Base-by-base conservation (phyloP, 768 basidiomycete genomes). In the Suillus clintonianus region DNA sequence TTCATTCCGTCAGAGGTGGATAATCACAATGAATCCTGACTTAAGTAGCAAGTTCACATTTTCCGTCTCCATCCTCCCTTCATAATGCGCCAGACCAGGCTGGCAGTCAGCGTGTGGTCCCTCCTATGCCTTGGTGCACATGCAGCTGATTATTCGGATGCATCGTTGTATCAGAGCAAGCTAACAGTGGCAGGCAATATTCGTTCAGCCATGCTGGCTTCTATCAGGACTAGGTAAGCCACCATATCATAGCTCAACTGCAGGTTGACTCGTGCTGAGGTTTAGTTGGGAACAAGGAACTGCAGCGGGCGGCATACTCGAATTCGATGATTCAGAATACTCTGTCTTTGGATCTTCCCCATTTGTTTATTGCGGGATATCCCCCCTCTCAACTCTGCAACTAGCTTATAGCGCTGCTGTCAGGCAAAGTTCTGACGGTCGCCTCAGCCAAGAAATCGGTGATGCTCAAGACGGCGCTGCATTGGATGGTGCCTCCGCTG, bases 271-370 rank as follows among this genome's bases (percentile, higher is more conserved):
- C 36, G 5, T 24, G 36, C 55, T 17, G 9, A 37, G 4, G 8
- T 37, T 37, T 43, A 74, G 73, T 48, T 74, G 73, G 72, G 73
- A 73, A 65, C 73, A 74, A 60, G 73, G 73, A 41, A 74, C 73
- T 15, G 73, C 73, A n/a, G 64, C 66, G 8, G 67, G 59, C 4
- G 68, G 65, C 17, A 63, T 74, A 17, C 61, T 74, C 22, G 71
- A 74, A 54, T 65, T 56, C 36, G 65, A 72, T 55, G 64, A 72
- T 37, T 62, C 70, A 50, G 68, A 73, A 47, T 74, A 74, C 67
- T 70, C 70, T 32, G 68, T 74, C 24, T 74, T 73, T 54, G 70
- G 60, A 19, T 13, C 47, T 37, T 58, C 30, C n/a, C 72, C 72
- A 1, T 72, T 71, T 50, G 51, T 63, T 42, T 59, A 41, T 14